Base-by-base conservation (phyloP, 2,329 filamentous ascomycete genomes). In the Orbilia brochopaga region DNA sequence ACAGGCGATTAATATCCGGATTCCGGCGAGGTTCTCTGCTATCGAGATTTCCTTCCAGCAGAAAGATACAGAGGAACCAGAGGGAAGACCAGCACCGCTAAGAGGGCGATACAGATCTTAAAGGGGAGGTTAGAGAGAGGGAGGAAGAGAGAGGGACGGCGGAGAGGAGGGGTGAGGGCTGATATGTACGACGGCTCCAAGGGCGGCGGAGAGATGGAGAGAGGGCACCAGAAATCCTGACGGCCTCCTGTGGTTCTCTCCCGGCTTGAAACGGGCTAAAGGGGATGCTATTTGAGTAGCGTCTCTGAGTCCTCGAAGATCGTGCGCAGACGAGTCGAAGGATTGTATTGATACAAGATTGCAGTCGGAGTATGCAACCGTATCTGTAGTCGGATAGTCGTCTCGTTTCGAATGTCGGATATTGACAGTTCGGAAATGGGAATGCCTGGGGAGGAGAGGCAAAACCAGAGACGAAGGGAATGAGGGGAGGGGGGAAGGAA, bases 351-450 rank as follows among this genome's bases (percentile, higher is more conserved):
- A 70, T 70, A 60, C 66, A 59, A 64, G 60, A 60, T 64, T 70
- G 66, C 66, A 70, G 66, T 70, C 66, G 66, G 66, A 63, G 59
- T 70, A 64, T 70, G 66, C 66, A 70, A 70, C 66, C 46, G 66
- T 70, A 70, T 64, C 66, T 69, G 54, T 51, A 70, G 60, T 70
- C 60, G 66, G 66, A 70, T 64, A 70, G 59, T 70, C 66, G 66
- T 70, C 66, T 70, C 59, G 60, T 70, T 70, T 70, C 66, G 60
- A 70, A 70, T 70, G 66, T 70, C 66, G 66, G 54, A 60, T 70
- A 55, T 63, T 70, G 66, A 70, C 66, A 70, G 44, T 70, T 70
- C 66, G 66, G 66, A 70, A 64, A 64, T 64, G 66, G n/a, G 66
- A 64, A 70, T 70, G 66, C 66, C 66, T 70, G 66, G 66, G 66